Conservation (phyloP, 2,329 filamentous ascomycete species). For the Fusarium tricinctum region DNA sequence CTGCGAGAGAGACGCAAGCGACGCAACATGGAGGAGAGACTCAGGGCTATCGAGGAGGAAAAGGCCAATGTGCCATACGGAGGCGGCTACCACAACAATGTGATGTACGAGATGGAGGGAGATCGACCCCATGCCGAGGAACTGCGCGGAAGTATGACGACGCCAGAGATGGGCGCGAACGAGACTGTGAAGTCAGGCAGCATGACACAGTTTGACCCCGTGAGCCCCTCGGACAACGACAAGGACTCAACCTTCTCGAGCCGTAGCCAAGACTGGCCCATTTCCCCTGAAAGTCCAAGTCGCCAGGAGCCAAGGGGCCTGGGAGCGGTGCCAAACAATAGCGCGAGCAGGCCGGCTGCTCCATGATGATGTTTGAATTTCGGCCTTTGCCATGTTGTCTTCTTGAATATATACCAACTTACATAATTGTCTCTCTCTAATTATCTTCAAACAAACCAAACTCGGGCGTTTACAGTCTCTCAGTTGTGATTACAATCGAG, state of each 20-base stretch:
- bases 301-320: not conserved
- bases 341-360: not conserved
- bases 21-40: slow-evolving; percentile 26
- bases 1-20: slow-evolving; percentile 42
- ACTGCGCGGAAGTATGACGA: slow-evolving; percentile 41
- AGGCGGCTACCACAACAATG: slow-evolving; percentile 1
- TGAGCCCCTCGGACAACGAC: slow-evolving; percentile 3
- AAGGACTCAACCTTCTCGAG: slow-evolving; percentile 4
- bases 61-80: not conserved
- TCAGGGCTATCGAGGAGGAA: slow-evolving; percentile 16
- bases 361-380: not conserved
- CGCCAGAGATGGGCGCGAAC: slow-evolving; percentile 36
- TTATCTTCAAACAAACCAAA: not conserved
- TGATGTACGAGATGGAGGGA: slow-evolving; percentile 46
- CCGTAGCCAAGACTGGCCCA: slow-evolving; percentile 20
- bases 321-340: slow-evolving; percentile 1
- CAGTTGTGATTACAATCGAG: not conserved
- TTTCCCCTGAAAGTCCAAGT: slow-evolving; percentile 9
- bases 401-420: slow-evolving; percentile 7
- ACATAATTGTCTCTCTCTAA: not conserved
- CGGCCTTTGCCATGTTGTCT: not conserved
- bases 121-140: slow-evolving; percentile 39
- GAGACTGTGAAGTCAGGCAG: not conserved
- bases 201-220: not conserved
- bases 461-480: not conserved